These are phyloP conservation scores for Entomortierella lignicola DNA, from an alignment of 192 early-diverging fungal species.

Conservation along the genomic window DNA sequence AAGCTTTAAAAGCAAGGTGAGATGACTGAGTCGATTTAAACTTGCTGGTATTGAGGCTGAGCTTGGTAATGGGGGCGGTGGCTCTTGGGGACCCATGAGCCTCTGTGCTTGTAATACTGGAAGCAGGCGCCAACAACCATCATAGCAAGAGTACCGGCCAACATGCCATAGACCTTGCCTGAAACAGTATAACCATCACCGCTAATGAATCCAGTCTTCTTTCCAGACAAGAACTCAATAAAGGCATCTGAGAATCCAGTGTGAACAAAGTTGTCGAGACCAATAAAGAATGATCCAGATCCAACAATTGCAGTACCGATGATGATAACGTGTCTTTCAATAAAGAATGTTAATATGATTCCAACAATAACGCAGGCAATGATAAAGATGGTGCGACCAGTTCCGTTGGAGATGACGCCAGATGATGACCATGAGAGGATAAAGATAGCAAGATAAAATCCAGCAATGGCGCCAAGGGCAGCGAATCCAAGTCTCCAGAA, in stretches of 20 bases:
- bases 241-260: slow-evolving; percentile 79
- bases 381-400: slow-evolving; percentile 79
- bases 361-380: slow-evolving; percentile 69
- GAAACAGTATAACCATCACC: slow-evolving; percentile 60
- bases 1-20: too few relatives aligned
- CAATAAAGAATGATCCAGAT: slow-evolving; percentile 80
- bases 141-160: slow-evolving; percentile 74
- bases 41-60: slow-evolving; percentile 37
- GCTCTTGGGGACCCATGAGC: slow-evolving; percentile 46
- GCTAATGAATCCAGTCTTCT: slow-evolving; percentile 13
- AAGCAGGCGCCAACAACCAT: slow-evolving; percentile 73
- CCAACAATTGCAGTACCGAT: slow-evolving; percentile 82
- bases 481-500: slow-evolving; percentile 79
- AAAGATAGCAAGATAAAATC: slow-evolving; percentile 75
- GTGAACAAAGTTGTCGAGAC: slow-evolving; percentile 85
- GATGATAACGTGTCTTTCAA: slow-evolving; percentile 77
- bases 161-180: slow-evolving; percentile 75
- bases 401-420: slow-evolving; percentile 71
- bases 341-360: slow-evolving; percentile 72
- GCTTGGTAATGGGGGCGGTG: slow-evolving; percentile 38
- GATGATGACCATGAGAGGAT: slow-evolving; percentile 70
- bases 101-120: slow-evolving; percentile 66
- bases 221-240: slow-evolving; percentile 61
- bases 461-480: slow-evolving; percentile 80
- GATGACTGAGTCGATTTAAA: slow-evolving; percentile 5